These are phyloP conservation scores for Leishmania braziliensis DNA, from an alignment of 208 protist genomes.

Conservation along the genomic window DNA sequence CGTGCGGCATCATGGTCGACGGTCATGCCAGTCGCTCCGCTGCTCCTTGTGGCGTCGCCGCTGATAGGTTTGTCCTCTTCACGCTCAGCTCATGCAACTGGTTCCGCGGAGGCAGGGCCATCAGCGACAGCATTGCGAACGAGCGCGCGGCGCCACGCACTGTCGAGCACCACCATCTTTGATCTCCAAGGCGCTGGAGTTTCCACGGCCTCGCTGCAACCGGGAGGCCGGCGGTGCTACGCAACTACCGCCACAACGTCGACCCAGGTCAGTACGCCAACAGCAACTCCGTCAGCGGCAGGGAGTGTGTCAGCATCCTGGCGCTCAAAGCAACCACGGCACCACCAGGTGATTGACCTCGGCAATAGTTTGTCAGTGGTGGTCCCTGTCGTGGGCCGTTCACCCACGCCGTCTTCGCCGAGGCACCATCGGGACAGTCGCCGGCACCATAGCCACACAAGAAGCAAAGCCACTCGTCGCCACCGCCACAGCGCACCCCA, in stretches of 20 bases:
- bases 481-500: background rate
- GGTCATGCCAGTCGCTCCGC: background rate
- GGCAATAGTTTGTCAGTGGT: slow-evolving; percentile 22
- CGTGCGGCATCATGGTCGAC: background rate
- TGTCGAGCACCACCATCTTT: background rate
- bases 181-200: background rate
- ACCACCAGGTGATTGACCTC: slow-evolving; percentile 18
- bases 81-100: background rate
- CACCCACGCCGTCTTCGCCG: background rate
- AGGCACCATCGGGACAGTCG: background rate
- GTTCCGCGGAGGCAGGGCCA: background rate
- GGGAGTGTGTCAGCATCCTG: background rate
- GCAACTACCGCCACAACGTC: slow-evolving; percentile 5
- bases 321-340: background rate
- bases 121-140: background rate
- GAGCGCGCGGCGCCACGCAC: background rate
- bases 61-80: background rate
- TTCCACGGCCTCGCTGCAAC: background rate
- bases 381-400: background rate
- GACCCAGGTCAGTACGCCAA: background rate
- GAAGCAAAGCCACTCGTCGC: background rate
- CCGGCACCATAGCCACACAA: background rate
- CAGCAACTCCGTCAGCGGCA: background rate
- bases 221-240: background rate
- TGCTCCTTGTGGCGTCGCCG: background rate